phyloP scores from a whole-genome alignment of 2,329 filamentous ascomycete species.

The Cadophora gregata region DNA sequence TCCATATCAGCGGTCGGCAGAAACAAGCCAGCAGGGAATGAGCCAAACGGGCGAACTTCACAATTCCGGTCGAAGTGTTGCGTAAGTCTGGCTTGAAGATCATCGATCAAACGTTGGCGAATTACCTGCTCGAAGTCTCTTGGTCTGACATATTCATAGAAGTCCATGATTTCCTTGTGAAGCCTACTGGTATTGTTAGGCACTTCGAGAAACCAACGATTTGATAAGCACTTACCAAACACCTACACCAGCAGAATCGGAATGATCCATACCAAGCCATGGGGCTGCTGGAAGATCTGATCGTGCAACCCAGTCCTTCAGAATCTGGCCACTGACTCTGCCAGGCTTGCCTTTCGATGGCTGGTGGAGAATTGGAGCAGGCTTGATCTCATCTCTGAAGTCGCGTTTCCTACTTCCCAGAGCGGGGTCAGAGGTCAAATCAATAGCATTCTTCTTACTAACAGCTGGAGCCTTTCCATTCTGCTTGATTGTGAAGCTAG shows the following conservation, averaged over 20 bases:
- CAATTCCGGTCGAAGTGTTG: conserved; percentile 60
- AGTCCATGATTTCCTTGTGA: conserved; percentile 89
- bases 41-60: conserved; percentile 82
- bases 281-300: conserved; percentile 57
- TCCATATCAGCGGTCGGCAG: conserved; percentile 90
- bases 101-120: conserved; percentile 73
- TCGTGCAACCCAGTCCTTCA: conserved; percentile 50
- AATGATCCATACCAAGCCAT: conserved; percentile 66
- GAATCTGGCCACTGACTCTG: conserved; percentile 42
- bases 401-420: conserved; percentile 77
- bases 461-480: conserved; percentile 9
- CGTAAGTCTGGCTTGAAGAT: conserved; percentile 67
- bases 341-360: conserved; percentile 31
- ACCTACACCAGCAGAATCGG: conserved; percentile 56
- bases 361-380: conserved; percentile 40
- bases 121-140: conserved; percentile 77
- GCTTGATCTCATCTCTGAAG: conserved; percentile 65
- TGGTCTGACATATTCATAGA: conserved; percentile 84
- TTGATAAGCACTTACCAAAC: conserved; percentile 57
- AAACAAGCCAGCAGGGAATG: conserved; percentile 82
- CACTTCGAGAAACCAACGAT: conserved; percentile 20
- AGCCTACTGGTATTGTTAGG: conserved; percentile 58
- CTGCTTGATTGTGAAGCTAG: conserved; percentile 10
- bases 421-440: conserved; percentile 48
- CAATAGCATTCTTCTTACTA: conserved; percentile 27